Evolutionary conservation across 2,329 filamentous ascomycete species (phyloP), one percentile per base, ranked within the genome.

Genomic region (Diaporthe nobilis): DNA sequence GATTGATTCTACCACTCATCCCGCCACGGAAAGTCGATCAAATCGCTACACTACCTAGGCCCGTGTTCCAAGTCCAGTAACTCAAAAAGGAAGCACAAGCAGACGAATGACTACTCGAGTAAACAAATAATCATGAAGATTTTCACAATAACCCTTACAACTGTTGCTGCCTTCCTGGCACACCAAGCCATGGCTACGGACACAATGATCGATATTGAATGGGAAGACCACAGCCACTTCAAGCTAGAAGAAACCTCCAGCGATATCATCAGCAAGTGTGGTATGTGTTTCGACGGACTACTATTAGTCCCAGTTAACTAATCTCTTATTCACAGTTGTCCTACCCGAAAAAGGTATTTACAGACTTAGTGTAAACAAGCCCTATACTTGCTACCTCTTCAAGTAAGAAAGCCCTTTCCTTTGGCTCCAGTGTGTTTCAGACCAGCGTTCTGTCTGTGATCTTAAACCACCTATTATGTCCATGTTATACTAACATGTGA

Each of bases 31-130:
- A 34, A 7, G 34, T 8, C 34, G 34, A 34, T 34, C 34, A 34
- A 34, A 34, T 34, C 1, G 6, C 8, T 9, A 34, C 34, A 42
- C 39, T 44, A 44, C 42, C 15, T 44, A 44, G 13, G 15, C 13
- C 42, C 15, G 1, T 44, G 6, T 44, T 44, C 42, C 15, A 6
- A 44, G 4, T 17, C 13, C 13, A 44, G 15, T 15, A 15, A 44
- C 13, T 20, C 42, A 17, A 44, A 20, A 6, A 0, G 1, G 42
- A 17, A 6, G 15, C 15, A 44, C 42, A 44, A 20, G 15, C 42
- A 44, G 15, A 17, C 42, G 0, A 44, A 42, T 0, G 22, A 53
- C n/a, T 13, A 25, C 0, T 25, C 49, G 0, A 53, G 13, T 0
- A 53, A 10, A 25, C 22, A 9, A 13, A 53, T 25, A 53, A 25